phyloP scores from a whole-genome alignment of 75 land plant genomes.

The Picea sitchensis region DNA sequence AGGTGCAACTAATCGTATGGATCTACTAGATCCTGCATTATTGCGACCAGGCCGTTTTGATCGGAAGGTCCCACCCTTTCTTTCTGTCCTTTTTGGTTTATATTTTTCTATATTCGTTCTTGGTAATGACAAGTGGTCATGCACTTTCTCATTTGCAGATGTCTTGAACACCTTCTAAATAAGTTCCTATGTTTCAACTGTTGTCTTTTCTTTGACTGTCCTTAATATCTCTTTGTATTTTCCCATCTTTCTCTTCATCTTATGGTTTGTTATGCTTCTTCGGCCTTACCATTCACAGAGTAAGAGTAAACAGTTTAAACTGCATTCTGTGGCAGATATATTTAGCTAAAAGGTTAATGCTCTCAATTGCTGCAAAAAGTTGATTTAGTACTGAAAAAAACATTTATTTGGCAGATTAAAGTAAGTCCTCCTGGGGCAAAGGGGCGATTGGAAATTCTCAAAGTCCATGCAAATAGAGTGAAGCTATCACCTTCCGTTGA shows the following conservation, averaged over 20 bases:
- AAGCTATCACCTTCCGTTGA: constrained; percentile 86
- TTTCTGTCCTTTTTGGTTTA: background rate
- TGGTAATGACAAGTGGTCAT: background rate
- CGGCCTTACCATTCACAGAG: background rate
- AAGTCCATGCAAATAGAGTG: constrained; percentile 87
- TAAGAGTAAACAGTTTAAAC: background rate
- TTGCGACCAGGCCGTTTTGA: constrained; percentile 99
- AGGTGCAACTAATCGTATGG: constrained; percentile 96
- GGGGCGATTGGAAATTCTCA: constrained; percentile 78
- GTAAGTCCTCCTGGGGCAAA: constrained; percentile 81
- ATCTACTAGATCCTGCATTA: constrained; percentile 94
- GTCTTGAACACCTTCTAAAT: background rate
- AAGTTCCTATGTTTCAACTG: background rate
- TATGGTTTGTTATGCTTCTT: background rate
- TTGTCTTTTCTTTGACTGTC: background rate
- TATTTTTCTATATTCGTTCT: background rate
- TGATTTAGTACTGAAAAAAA: background rate
- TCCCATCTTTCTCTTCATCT: background rate
- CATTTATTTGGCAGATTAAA: constrained; percentile 55
- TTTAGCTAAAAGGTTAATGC: no score
- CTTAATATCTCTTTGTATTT: background rate
- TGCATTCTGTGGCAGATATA: background rate
- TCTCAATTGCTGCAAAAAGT: background rate
- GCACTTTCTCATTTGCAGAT: background rate
- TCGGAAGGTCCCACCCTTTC: constrained; percentile 52